Percentiles rank a stretch among this genome's conserved stretches.
Evolutionary conservation across 2,329 filamentous ascomycete genomes (phyloP).

Genomic region (Dactylellina leptospora): DNA sequence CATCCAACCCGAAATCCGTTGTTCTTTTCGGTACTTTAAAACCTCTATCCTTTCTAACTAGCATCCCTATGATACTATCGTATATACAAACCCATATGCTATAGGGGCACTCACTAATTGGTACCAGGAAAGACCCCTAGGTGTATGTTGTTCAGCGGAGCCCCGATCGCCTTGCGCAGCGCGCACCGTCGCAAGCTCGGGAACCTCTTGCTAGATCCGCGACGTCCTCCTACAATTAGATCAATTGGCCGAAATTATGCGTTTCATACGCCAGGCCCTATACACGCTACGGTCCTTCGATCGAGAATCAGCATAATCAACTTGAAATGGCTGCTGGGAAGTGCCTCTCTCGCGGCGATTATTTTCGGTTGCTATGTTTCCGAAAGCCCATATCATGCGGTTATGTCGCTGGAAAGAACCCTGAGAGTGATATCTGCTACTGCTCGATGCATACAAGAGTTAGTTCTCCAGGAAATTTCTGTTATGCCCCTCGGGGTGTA

Average conservation of each 20-base stretch:
- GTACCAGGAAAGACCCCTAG: conserved; percentile 12
- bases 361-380: conserved; percentile 22
- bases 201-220: not conserved
- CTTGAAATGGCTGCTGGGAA: conserved; percentile 27
- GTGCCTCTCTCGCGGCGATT: conserved; percentile 18
- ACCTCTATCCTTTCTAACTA: too few species aligned
- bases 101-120: too few species aligned
- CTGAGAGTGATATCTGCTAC: conserved; percentile 41
- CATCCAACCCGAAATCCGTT: too few species aligned
- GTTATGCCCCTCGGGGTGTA: not conserved
- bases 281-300: conserved; percentile 6
- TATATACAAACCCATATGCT: not conserved
- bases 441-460: conserved; percentile 50
- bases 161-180: conserved; percentile 9
- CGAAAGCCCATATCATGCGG: conserved; percentile 43
- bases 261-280: not conserved
- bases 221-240: not conserved
- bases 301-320: not conserved
- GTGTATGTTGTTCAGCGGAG: conserved; percentile 44
- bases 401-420: conserved; percentile 47
- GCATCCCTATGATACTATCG: too few species aligned
- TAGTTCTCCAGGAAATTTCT: conserved; percentile 7
- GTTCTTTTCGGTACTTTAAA: too few species aligned
- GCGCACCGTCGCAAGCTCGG: conserved; percentile 4
- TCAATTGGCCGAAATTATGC: not conserved